Base-by-base conservation (phyloP, 2,329 filamentous ascomycete genomes). In the Colletotrichum sp. region DNA sequence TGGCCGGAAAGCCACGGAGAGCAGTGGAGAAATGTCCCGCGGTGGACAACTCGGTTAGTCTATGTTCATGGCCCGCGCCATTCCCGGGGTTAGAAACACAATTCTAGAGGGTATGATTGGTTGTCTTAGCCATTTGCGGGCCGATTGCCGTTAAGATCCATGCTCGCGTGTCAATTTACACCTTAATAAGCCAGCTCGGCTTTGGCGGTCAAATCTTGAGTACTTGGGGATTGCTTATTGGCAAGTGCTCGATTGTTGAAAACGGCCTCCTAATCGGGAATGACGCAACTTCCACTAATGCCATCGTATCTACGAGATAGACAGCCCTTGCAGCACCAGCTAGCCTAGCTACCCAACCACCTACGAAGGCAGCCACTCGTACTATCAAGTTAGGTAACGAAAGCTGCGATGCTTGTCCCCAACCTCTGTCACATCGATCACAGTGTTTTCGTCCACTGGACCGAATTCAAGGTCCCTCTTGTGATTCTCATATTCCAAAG, bases 381-480 rank as follows among this genome's bases (percentile, higher is more conserved):
- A 12, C 13, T 18, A 4, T 44, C 26, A 79, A 7, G 77, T 78
- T 10, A 79, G 24, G 64, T 79, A 79, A 9, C 78, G 76, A 52
- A 79, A 79, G 62, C 59, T 39, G 24, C n/a, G 63, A 24, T 79
- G 72, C 24, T 68, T 63, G 52, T 79, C 78, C 21, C 78, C 78
- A 24, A 66, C 55, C 4, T 79, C 68, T 18, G 77, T 77, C 6
- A 79, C 78, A 28, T 79, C 77, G 34, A 79, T 65, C 16, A 39
- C 26, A 5, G 49, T 69, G 39, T 71, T 63, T 8, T 67, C 36
- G 24, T 76, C 66, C 1, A 66, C 75, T 3, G 62, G 65, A 5
- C 78, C 77, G 32, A 77, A 77, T 44, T 75, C 15, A 26, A 52
- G 21, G 28, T 79, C 77, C 32, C 77, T 59, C 21, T 68, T 66